Evolutionary conservation across 768 basidiomycete species (phyloP).

Genomic region (Lactarius sanguifluus): DNA sequence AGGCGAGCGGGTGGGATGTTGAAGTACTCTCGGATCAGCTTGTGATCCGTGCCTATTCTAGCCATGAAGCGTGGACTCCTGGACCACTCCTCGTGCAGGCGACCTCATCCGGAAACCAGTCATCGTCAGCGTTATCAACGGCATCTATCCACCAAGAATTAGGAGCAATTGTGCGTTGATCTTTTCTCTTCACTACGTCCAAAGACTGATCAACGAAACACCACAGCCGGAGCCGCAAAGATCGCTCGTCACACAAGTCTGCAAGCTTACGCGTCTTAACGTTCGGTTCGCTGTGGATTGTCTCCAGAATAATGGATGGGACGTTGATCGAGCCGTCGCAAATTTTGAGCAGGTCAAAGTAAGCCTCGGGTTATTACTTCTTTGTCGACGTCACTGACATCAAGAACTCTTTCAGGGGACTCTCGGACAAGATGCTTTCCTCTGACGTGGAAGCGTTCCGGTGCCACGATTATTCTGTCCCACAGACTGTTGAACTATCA

Average conservation of each 20-base stretch:
- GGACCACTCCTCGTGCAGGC: constrained; percentile 76
- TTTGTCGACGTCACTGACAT: constrained; percentile 35
- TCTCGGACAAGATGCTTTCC: constrained; percentile 34
- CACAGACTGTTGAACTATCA: neutral
- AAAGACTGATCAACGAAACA: constrained; percentile 25
- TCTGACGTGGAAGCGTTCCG: constrained; percentile 19
- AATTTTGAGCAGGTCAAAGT: constrained; percentile 92
- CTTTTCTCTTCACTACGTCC: constrained; percentile 13
- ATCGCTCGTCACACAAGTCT: constrained; percentile 65
- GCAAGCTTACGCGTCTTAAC: constrained; percentile 75
- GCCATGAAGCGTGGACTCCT: constrained; percentile 72
- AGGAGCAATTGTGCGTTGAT: constrained; percentile 48
- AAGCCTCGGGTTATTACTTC: constrained; percentile 53
- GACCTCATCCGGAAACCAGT: constrained; percentile 33
- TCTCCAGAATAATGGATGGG: constrained; percentile 81
- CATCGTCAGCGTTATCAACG: constrained; percentile 32
- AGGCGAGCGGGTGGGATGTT: constrained; percentile 84
- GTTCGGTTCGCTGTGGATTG: constrained; percentile 82
- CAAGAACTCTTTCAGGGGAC: constrained; percentile 28
- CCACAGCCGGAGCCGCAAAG: constrained; percentile 69
- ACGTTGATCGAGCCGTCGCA: constrained; percentile 69
- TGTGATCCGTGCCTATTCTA: constrained; percentile 81
- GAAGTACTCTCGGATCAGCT: constrained; percentile 87
- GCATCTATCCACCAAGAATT: constrained; percentile 51
- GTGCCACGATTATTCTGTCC: neutral